Percentiles rank a stretch among this genome's conserved stretches.
phyloP scores from a whole-genome alignment of 2,329 filamentous ascomycete species.

The Thielaviopsis euricoi region DNA sequence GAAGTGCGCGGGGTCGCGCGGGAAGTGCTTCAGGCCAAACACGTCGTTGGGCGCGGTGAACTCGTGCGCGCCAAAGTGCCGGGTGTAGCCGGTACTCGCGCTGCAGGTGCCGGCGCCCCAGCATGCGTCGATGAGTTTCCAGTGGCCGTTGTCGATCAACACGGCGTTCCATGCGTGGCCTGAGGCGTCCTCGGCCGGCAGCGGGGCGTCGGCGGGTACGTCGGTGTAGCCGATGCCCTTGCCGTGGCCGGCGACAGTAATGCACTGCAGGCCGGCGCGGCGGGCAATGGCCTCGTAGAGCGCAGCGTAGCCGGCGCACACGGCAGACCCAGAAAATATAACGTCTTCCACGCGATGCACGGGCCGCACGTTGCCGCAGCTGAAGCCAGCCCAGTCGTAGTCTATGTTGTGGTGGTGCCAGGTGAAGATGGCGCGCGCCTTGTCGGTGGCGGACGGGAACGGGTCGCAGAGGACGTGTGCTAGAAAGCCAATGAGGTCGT shows the following conservation, averaged over 20 bases:
- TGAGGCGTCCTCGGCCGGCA: constrained; percentile 45
- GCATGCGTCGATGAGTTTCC: constrained; percentile 84
- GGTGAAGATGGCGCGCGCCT: constrained; percentile 80
- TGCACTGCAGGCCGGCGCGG: constrained; percentile 61
- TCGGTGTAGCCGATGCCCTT: constrained; percentile 66
- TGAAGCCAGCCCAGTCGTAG: constrained; percentile 72
- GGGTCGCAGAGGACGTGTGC: constrained; percentile 62
- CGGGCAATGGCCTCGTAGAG: constrained; percentile 65
- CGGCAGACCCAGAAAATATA: constrained; percentile 61
- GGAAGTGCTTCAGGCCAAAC: constrained; percentile 71
- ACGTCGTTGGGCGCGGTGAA: constrained; percentile 55
- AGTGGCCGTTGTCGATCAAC: constrained; percentile 66
- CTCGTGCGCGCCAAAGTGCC: constrained; percentile 47
- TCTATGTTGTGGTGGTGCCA: constrained; percentile 91
- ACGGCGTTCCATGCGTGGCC: constrained; percentile 92
- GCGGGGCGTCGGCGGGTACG: constrained; percentile 43
- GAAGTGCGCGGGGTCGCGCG: constrained; percentile 48
- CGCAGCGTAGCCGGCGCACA: constrained; percentile 82
- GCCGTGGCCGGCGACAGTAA: constrained; percentile 62
- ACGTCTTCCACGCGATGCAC: constrained; percentile 58
- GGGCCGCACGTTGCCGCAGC: constrained; percentile 48
- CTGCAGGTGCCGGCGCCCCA: constrained; percentile 74
- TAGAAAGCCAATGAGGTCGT: constrained; percentile 53
- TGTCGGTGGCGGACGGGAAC: constrained; percentile 72
- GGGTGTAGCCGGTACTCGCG: constrained; percentile 41